Base-by-base conservation (phyloP, 176 grass and related monocot genomes). In the Eragrostis curvula region DNA sequence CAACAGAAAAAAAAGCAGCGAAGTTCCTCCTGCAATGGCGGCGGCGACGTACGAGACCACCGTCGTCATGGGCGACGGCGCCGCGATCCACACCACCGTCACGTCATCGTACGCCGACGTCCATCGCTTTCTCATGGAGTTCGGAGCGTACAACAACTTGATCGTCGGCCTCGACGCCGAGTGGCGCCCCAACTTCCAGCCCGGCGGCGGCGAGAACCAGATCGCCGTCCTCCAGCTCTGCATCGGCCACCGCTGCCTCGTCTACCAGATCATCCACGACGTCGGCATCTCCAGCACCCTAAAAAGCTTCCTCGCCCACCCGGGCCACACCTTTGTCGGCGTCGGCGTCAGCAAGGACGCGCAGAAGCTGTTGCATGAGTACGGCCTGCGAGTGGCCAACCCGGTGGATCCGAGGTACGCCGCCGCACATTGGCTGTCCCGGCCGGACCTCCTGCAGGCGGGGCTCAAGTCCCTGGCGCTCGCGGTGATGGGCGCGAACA, bases 201-300 rank as follows among this genome's bases (percentile, higher is more conserved):
- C 9, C 44, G 44, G 6, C 44, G 44, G 15, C 32, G 66, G 8
- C 15, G 25, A 24, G 0, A 48, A 91, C 73, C 65, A 43, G 2
- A 50, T 90, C 25, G 86, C 86, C n/a, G 59, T 93, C 13, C 84
- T 97, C 63, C 94, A 93, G 81, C 71, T 97, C 81, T 97, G 91
- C 86, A 81, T 93, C 57, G 84, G 81, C 49, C 56, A 9, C 12
- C 73, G 87, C 32, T 88, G 89, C 74, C 91, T 97, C 51, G 3
- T 97, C 45, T 94, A 87, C 74, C 83, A 78, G 70, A 16, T 91
- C 64, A 1, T 81, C 16, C 80, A 87, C 50, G 76, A 77, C 50
- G 81, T 78, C 63, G 53, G 23, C 36, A 9, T 88, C 71, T 36
- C 88, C 91, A 6, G 6, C 1, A 62, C 60, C 14, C 77, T 91